These are phyloP conservation scores for Cutaneotrichosporon sp. DNA, from an alignment of 1,284 basidiomycete species.

Conservation along the genomic window DNA sequence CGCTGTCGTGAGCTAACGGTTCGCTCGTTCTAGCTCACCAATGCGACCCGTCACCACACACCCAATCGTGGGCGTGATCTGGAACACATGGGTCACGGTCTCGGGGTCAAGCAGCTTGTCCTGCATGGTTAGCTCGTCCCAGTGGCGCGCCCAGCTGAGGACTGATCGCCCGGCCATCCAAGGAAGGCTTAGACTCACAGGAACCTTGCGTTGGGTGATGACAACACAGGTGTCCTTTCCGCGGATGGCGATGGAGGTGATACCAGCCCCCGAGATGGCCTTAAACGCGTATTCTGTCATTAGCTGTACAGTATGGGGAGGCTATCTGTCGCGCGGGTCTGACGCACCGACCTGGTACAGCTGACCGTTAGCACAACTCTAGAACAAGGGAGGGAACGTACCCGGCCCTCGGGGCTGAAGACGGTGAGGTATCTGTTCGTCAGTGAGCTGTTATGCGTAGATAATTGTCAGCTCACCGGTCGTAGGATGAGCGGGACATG, in stretches of 20 bases:
- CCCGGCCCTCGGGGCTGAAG: constrained; percentile 52
- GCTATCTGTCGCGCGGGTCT: neutral
- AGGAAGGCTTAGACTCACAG: constrained; percentile 55
- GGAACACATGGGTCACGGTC: constrained; percentile 93
- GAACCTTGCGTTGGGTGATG: constrained; percentile 97
- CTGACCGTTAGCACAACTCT: constrained; percentile 18
- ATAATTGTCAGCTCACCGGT: constrained; percentile 38
- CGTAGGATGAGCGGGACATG: constrained; percentile 49
- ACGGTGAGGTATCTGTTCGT: constrained; percentile 50
- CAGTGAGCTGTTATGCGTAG: constrained; percentile 9
- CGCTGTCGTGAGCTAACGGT: constrained; percentile 53
- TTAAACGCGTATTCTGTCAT: constrained; percentile 95
- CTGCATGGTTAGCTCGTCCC: constrained; percentile 53
- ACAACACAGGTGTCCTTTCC: constrained; percentile 93
- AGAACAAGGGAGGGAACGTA: constrained; percentile 21
- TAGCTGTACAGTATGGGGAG: neutral
- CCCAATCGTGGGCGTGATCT: constrained; percentile 92
- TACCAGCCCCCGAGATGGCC: constrained; percentile 92
- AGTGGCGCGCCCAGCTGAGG: too few relatives aligned
- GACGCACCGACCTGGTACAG: constrained; percentile 89
- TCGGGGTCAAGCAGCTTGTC: constrained; percentile 96
- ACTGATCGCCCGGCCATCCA: too few relatives aligned
- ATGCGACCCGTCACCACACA: constrained; percentile 96
- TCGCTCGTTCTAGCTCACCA: constrained; percentile 54
- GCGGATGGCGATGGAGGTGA: constrained; percentile 86